Percentiles rank a stretch among this genome's conserved stretches.
Evolutionary conservation across 257 asterid genomes (phyloP).

Genomic region (Verbena officinalis): DNA sequence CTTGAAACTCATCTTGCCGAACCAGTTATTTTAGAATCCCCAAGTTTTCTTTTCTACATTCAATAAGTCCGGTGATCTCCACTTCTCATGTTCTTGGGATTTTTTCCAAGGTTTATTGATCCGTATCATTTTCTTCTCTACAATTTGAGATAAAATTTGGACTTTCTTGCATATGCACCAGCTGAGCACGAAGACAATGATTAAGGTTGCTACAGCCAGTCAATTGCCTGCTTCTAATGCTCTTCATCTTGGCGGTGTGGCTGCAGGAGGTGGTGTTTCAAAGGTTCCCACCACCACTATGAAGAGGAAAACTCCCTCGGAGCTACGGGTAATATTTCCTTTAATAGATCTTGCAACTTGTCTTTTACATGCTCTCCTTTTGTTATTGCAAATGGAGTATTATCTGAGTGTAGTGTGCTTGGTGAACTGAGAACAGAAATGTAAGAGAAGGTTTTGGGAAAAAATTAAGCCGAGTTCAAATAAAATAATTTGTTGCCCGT

Average conservation of each 20-base stretch:
- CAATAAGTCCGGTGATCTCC: too few species aligned
- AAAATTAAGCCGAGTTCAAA: too few species aligned
- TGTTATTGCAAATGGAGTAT: background rate
- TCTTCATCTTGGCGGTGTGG: slow-evolving; percentile 48
- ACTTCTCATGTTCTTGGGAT: too few species aligned
- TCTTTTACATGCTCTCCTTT: background rate
- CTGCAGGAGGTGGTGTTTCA: slow-evolving; percentile 45
- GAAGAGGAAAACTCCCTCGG: slow-evolving; percentile 89
- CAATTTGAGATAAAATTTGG: too few species aligned
- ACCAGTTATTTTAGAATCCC: too few species aligned
- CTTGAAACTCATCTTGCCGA: too few species aligned
- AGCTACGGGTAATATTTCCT: slow-evolving; percentile 59
- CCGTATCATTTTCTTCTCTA: too few species aligned
- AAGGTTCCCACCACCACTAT: slow-evolving; percentile 45
- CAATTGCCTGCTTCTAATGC: slow-evolving; percentile 51
- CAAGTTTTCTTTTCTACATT: too few species aligned
- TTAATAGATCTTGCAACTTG: slow-evolving; percentile 9
- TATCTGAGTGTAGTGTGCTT: slow-evolving; percentile 4
- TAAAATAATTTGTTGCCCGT: too few species aligned
- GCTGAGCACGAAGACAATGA: slow-evolving; percentile 44
- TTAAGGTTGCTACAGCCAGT: slow-evolving; percentile 62
- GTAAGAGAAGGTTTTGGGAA: slow-evolving; percentile 2
- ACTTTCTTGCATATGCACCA: too few species aligned
- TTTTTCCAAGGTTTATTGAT: too few species aligned
- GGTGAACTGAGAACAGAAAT: slow-evolving; percentile 3